Conservation (phyloP, 441 rosid species). For the Theobroma grandiflorum region DNA sequence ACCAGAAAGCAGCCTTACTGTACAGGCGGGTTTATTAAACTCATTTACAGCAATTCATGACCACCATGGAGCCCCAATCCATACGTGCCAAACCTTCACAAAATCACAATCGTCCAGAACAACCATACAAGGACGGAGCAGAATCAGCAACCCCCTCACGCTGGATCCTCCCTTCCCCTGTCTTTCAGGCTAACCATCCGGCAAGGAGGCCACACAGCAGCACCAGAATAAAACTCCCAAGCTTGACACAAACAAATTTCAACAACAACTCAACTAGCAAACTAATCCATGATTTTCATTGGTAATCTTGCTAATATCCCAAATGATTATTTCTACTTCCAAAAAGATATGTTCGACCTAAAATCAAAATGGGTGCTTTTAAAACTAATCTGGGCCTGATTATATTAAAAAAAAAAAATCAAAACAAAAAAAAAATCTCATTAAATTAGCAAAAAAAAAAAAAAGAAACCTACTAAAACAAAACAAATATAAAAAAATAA, state of each 20-base stretch:
- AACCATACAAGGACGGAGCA: no score
- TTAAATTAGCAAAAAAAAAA: not conserved
- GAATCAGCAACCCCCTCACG: no score
- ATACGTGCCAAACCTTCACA: no score
- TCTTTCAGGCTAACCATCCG: no score
- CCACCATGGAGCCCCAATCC: no score
- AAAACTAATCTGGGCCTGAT: constrained; percentile 14
- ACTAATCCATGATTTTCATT: not conserved
- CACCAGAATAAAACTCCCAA: no score
- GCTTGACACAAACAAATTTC: not conserved
- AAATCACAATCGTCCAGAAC: no score
- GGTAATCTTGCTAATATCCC: not conserved
- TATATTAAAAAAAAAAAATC: not conserved
- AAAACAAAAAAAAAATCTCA: not conserved
- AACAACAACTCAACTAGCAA: not conserved
- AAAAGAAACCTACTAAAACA: not conserved
- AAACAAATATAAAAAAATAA: not conserved
- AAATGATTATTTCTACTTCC: constrained; percentile 5
- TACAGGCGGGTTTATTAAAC: no score
- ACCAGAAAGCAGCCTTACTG: no score
- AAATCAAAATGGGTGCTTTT: constrained; percentile 4
- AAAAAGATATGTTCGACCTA: not conserved
- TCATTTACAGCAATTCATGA: no score
- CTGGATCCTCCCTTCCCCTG: no score
- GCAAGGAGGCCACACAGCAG: no score